Evolutionary conservation across 2,329 filamentous ascomycete species (phyloP).

Genomic region (Talaromyces sp.): DNA sequence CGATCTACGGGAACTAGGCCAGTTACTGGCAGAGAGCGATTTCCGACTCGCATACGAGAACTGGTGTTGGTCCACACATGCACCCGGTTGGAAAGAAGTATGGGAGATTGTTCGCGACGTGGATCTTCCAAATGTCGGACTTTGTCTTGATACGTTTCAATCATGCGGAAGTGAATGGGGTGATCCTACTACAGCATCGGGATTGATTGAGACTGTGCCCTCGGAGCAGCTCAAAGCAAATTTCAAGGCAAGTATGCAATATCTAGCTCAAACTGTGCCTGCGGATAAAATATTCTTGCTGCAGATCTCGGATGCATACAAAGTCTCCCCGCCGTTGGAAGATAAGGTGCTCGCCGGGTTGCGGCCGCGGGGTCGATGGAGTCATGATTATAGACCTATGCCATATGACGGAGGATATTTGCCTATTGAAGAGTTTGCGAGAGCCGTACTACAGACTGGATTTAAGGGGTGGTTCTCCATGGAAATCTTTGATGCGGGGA

Average conservation of each 20-base stretch:
- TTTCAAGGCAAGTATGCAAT: constrained; percentile 59
- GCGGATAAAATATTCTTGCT: constrained; percentile 72
- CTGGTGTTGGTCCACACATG: constrained; percentile 78
- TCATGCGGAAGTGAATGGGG: constrained; percentile 72
- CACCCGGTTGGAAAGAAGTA: constrained; percentile 68
- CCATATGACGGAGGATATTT: constrained; percentile 73
- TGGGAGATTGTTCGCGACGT: constrained; percentile 69
- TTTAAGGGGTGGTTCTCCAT: constrained; percentile 69
- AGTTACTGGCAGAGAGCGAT: constrained; percentile 60
- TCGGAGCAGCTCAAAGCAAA: constrained; percentile 52
- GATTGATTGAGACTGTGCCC: constrained; percentile 55
- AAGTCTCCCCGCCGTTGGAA: constrained; percentile 58
- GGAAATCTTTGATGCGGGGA: constrained; percentile 69
- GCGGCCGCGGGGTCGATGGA: constrained; percentile 68
- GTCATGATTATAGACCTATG: constrained; percentile 68
- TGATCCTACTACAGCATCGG: constrained; percentile 67
- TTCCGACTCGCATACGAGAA: constrained; percentile 75
- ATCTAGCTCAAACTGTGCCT: constrained; percentile 61
- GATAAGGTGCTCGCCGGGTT: constrained; percentile 57
- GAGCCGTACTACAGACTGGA: constrained; percentile 68
- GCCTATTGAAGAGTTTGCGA: constrained; percentile 65
- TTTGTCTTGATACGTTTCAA: constrained; percentile 80
- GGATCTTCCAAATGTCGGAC: constrained; percentile 66
- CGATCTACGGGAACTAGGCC: constrained; percentile 67
- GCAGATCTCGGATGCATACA: constrained; percentile 76